Conservation (phyloP, 805 yeast genomes). For the Saccharomycopsis selenospora region DNA sequence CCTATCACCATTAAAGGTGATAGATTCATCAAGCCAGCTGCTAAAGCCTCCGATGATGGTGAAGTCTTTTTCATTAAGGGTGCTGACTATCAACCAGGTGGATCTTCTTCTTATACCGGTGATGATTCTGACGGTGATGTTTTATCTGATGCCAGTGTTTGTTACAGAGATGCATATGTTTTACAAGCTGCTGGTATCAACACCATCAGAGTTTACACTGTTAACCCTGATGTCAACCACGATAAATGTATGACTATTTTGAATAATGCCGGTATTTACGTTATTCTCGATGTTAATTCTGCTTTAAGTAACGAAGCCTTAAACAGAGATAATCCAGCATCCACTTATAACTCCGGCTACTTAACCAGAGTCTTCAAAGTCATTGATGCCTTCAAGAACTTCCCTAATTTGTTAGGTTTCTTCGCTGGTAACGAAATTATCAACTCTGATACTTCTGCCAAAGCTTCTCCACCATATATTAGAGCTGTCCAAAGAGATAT, state of each 20-base stretch:
- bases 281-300: slow-evolving; percentile 76
- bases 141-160: slow-evolving; percentile 57
- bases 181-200: slow-evolving; percentile 79
- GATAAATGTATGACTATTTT: slow-evolving; percentile 88
- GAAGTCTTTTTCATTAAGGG: slow-evolving; percentile 76
- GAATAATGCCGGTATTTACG: slow-evolving; percentile 87
- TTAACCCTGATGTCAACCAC: slow-evolving; percentile 79
- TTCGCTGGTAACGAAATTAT: slow-evolving; percentile 90
- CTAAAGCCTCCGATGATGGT: slow-evolving; percentile 38
- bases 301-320: slow-evolving; percentile 62
- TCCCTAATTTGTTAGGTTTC: slow-evolving; percentile 81
- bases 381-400: slow-evolving; percentile 75
- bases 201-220: slow-evolving; percentile 75
- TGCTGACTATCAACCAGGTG: slow-evolving; percentile 91
- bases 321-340: slow-evolving; percentile 61
- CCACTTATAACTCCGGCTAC: slow-evolving; percentile 64
- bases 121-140: slow-evolving; percentile 45
- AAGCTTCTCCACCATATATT: slow-evolving; percentile 67
- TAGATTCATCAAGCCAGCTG: slow-evolving; percentile 51
- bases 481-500: slow-evolving; percentile 91
- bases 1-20: slow-evolving; percentile 51
- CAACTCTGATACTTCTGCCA: slow-evolving; percentile 61
- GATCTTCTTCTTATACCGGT: slow-evolving; percentile 52
- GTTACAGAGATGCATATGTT: slow-evolving; percentile 74
- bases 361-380: slow-evolving; percentile 75